phyloP scores from a whole-genome alignment of 768 basidiomycete species.

The Boletus pseudo-olivaceus region DNA sequence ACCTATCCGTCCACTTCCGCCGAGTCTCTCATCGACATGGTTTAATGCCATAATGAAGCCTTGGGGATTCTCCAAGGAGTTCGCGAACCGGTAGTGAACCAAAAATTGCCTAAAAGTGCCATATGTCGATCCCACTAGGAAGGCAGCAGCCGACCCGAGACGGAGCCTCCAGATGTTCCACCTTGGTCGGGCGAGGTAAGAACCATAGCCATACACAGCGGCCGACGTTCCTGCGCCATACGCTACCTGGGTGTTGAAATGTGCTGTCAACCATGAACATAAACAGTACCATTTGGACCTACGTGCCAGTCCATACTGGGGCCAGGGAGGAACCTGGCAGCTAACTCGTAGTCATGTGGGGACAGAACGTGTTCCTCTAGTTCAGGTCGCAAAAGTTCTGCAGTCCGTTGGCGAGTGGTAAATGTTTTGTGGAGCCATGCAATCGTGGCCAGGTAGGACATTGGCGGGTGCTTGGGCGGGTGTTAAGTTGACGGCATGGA shows the following conservation, averaged over 20 bases:
- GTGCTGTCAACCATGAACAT: slow-evolving; percentile 1
- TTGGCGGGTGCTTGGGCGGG: background rate
- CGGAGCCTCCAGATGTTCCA: slow-evolving; percentile 26
- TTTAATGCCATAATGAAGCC: slow-evolving; percentile 30
- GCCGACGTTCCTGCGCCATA: slow-evolving; percentile 25
- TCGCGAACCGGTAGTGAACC: slow-evolving; percentile 29
- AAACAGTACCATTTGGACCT: background rate
- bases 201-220: slow-evolving; percentile 26
- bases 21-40: slow-evolving; percentile 30
- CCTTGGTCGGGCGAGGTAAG: slow-evolving; percentile 25
- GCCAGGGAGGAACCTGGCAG: slow-evolving; percentile 51
- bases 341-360: slow-evolving; percentile 53
- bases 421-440: slow-evolving; percentile 46
- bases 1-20: slow-evolving; percentile 29
- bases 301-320: slow-evolving; percentile 44
- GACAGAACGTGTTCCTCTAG: slow-evolving; percentile 27
- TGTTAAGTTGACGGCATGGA: background rate
- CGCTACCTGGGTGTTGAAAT: slow-evolving; percentile 11
- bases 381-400: slow-evolving; percentile 31
- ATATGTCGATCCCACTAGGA: slow-evolving; percentile 29
- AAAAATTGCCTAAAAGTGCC: slow-evolving; percentile 31
- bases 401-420: slow-evolving; percentile 33
- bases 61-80: slow-evolving; percentile 29
- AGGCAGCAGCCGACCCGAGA: slow-evolving; percentile 23
- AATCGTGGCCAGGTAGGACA: slow-evolving; percentile 29